These are phyloP conservation scores for Blastobotrys petasosporus DNA, from an alignment of 1,139 yeast species.

Conservation along the genomic window DNA sequence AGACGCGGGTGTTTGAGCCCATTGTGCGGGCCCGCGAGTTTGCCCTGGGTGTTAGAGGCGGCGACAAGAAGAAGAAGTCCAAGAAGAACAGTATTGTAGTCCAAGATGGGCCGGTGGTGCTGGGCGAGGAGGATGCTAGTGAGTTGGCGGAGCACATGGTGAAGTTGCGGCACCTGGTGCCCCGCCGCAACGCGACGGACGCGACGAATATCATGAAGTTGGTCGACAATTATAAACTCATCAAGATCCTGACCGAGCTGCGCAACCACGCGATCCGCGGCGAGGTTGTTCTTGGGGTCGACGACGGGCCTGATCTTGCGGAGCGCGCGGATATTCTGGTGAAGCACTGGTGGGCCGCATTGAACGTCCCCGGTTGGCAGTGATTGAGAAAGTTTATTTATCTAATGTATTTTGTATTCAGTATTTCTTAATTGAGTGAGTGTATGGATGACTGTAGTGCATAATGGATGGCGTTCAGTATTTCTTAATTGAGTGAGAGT, in stretches of 20 bases:
- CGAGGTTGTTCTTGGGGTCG: slow-evolving; percentile 2
- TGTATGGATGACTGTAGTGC: too few relatives aligned
- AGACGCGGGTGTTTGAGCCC: slow-evolving; percentile 1
- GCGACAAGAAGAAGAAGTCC: too few relatives aligned
- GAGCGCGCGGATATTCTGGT: slow-evolving; percentile 7
- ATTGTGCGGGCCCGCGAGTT: neutral
- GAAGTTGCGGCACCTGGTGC: neutral
- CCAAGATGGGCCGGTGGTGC: too few relatives aligned
- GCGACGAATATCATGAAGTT: slow-evolving; percentile 4
- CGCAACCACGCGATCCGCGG: slow-evolving; percentile 6
- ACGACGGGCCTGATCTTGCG: neutral
- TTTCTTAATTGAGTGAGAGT: too few relatives aligned
- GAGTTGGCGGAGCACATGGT: neutral
- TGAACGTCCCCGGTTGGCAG: neutral
- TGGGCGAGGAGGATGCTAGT: too few relatives aligned
- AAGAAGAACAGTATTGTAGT: too few relatives aligned
- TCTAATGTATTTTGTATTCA: too few relatives aligned
- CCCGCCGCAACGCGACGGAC: slow-evolving; percentile 2
- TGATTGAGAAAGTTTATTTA: neutral
- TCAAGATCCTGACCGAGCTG: slow-evolving; percentile 3
- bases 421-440: too few relatives aligned
- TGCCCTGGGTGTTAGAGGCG: too few relatives aligned
- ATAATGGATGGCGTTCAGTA: too few relatives aligned
- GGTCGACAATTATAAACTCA: slow-evolving; percentile 6
- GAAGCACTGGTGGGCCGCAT: slow-evolving; percentile 9